Evolutionary conservation across 2,329 filamentous ascomycete genomes (phyloP).

Genomic region (Akanthomyces lecanii): DNA sequence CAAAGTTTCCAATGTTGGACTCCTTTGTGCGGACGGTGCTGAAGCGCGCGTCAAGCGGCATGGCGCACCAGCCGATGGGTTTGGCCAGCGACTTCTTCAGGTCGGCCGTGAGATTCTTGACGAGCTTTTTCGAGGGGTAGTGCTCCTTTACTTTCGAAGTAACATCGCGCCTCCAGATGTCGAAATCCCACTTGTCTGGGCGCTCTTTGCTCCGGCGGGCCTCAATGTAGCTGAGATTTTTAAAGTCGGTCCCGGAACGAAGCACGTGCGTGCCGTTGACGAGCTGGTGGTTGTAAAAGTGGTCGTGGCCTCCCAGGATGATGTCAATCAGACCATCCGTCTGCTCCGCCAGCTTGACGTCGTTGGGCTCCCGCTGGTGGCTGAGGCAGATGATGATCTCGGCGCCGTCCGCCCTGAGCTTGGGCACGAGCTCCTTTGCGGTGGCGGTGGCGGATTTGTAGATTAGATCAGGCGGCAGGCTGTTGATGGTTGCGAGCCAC

Average conservation of each 20-base stretch:
- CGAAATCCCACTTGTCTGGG: conserved; percentile 65
- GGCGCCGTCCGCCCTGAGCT: conserved; percentile 69
- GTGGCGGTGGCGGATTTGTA: conserved; percentile 76
- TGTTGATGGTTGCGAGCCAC: conserved; percentile 87
- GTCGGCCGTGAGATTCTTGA: conserved; percentile 65
- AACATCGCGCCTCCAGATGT: conserved; percentile 71
- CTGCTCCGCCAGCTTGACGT: conserved; percentile 76
- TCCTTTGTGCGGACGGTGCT: conserved; percentile 72
- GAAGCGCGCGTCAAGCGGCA: conserved; percentile 78
- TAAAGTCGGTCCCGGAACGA: conserved; percentile 88
- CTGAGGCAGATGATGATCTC: conserved; percentile 80
- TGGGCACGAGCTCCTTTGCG: conserved; percentile 69
- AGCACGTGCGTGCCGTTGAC: conserved; percentile 79
- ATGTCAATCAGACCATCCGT: conserved; percentile 74
- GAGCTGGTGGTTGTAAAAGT: conserved; percentile 75
- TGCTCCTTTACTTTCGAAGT: conserved; percentile 65
- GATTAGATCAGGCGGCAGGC: conserved; percentile 73
- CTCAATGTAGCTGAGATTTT: conserved; percentile 85
- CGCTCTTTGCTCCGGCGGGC: conserved; percentile 53
- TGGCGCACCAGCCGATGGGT: conserved; percentile 76
- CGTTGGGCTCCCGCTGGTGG: conserved; percentile 84
- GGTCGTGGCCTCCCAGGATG: conserved; percentile 84
- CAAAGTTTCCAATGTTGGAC: conserved; percentile 85
- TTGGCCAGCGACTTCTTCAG: conserved; percentile 75
- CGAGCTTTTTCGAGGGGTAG: conserved; percentile 53